Evolutionary conservation across 306 rosid species (phyloP).

Genomic region (Betula pendula): DNA sequence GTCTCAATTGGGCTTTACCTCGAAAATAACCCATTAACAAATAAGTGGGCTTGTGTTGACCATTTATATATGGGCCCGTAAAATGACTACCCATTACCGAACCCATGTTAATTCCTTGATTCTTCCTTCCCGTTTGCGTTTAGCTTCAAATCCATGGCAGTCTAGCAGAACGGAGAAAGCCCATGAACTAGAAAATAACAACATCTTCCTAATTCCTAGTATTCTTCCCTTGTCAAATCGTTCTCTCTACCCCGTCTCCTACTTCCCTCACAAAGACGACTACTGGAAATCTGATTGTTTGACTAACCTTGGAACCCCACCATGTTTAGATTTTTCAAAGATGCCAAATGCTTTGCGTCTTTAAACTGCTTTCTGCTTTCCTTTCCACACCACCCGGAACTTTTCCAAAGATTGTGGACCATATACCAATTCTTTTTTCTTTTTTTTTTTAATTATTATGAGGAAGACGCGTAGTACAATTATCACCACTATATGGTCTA

Average conservation of each 20-base stretch:
- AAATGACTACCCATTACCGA: too few relatives aligned
- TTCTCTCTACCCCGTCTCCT: constrained; percentile 10
- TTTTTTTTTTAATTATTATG: background rate
- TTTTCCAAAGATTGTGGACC: background rate
- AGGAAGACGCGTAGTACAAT: background rate
- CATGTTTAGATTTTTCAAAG: background rate
- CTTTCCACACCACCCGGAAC: background rate
- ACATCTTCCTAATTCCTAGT: too few relatives aligned
- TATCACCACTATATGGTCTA: background rate
- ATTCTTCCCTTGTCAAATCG: background rate
- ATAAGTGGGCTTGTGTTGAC: too few relatives aligned
- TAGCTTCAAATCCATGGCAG: too few relatives aligned
- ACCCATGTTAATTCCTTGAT: background rate
- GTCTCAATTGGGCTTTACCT: too few relatives aligned
- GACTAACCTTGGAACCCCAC: background rate
- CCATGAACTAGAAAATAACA: too few relatives aligned
- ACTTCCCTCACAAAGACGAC: constrained; percentile 14
- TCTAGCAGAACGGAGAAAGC: too few relatives aligned
- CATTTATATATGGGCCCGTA: too few relatives aligned
- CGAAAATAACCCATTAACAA: too few relatives aligned
- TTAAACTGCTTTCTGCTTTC: background rate
- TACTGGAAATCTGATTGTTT: too few relatives aligned
- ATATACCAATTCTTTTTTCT: background rate
- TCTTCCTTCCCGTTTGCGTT: too few relatives aligned
- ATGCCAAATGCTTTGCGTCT: background rate